A percentile compares a stretch with the other conserved stretches of the same genome.
Evolutionary conservation across 495 filamentous ascomycete species (phyloP).

Genomic region (Penicillium verhagenii): DNA sequence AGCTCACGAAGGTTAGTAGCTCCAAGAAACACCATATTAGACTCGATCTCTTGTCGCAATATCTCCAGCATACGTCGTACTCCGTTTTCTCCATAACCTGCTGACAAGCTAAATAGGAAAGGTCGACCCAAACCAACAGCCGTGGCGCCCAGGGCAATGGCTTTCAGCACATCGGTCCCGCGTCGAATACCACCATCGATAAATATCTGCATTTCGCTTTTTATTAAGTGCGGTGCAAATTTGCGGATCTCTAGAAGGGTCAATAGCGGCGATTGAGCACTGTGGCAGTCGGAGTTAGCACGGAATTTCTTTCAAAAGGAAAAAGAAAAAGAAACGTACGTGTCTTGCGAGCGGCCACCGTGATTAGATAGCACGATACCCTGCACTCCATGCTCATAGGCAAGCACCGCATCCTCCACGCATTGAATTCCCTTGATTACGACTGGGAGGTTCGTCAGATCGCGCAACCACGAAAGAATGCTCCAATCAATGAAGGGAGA

Average conservation of each 20-base stretch:
- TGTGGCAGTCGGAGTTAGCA: conserved; percentile 53
- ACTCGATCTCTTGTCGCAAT: conserved; percentile 37
- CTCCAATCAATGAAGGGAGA: conserved; percentile 77
- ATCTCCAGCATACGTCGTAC: conserved; percentile 33
- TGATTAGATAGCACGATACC: conserved; percentile 70
- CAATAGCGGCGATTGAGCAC: conserved; percentile 69
- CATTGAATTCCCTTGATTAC: conserved; percentile 88
- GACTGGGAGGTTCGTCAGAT: conserved; percentile 79
- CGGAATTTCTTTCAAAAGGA: conserved; percentile 20
- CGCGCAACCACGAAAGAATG: conserved; percentile 77
- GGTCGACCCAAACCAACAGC: conserved; percentile 85
- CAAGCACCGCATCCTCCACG: conserved; percentile 79
- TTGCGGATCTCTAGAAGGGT: conserved; percentile 69
- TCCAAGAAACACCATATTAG: conserved; percentile 41
- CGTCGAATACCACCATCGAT: conserved; percentile 81
- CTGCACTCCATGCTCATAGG: conserved; percentile 69
- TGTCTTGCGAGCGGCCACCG: conserved; percentile 48
- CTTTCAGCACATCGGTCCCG: conserved; percentile 87
- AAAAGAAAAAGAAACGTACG: conserved; percentile 21
- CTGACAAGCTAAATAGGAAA: conserved; percentile 79
- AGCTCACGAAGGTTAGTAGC: conserved; percentile 28
- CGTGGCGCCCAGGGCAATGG: conserved; percentile 77
- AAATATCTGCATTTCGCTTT: conserved; percentile 72
- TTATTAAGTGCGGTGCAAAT: conserved; percentile 55
- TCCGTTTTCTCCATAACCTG: conserved; percentile 45